phyloP scores from a whole-genome alignment of 176 grass and related monocot genomes.

The Avena sativa region DNA sequence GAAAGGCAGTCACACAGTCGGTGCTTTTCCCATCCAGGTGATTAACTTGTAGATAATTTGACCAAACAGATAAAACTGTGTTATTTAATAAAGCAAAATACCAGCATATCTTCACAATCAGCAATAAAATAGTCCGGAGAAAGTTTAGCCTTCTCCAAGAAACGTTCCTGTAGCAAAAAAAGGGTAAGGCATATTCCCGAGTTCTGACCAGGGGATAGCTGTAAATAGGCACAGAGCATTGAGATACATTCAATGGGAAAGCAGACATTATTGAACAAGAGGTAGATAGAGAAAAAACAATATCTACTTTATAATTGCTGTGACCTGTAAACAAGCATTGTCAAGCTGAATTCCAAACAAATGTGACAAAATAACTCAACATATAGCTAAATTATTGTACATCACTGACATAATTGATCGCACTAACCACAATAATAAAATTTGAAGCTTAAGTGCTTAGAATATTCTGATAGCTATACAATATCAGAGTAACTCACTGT shows the following conservation, averaged over 20 bases:
- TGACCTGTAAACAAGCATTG: slow-evolving; percentile 31
- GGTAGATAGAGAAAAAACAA: slow-evolving; percentile 17
- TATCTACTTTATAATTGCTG: slow-evolving; percentile 25
- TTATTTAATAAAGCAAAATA: slow-evolving; percentile 44
- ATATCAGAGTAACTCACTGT: slow-evolving; percentile 10
- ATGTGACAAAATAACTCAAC: slow-evolving; percentile 30
- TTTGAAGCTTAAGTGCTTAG: slow-evolving; percentile 28
- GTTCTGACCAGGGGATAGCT: slow-evolving; percentile 12
- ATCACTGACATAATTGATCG: background rate
- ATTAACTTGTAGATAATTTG: slow-evolving; percentile 31
- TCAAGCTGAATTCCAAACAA: slow-evolving; percentile 27
- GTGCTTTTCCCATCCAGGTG: slow-evolving; percentile 1
- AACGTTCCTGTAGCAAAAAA: slow-evolving; percentile 75
- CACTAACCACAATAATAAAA: slow-evolving; percentile 32
- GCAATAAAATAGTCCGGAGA: slow-evolving; percentile 97
- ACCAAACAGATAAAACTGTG: slow-evolving; percentile 24
- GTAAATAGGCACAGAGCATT: slow-evolving; percentile 32
- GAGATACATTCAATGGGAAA: background rate
- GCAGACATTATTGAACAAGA: slow-evolving; percentile 40
- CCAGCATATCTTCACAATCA: slow-evolving; percentile 87
- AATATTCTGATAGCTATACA: slow-evolving; percentile 25
- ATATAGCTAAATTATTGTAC: slow-evolving; percentile 29
- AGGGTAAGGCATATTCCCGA: slow-evolving; percentile 12
- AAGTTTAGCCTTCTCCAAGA: slow-evolving; percentile 88
- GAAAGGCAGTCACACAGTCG: background rate